These are phyloP conservation scores for Phytophthora rubi DNA, from an alignment of 352 stramenopile species.

Conservation along the genomic window DNA sequence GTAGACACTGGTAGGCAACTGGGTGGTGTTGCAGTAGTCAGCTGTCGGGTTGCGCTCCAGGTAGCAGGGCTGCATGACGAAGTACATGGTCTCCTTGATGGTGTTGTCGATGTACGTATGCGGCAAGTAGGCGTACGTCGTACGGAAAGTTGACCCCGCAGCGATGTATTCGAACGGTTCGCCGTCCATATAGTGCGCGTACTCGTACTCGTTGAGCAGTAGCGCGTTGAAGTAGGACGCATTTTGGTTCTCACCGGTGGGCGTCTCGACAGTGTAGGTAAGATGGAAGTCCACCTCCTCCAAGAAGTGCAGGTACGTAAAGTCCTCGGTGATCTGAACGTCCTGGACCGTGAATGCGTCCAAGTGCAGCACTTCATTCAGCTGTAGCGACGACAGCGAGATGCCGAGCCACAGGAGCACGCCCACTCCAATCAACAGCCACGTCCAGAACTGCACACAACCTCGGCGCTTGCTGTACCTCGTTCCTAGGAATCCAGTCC, in stretches of 20 bases:
- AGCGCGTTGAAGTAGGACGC: constrained; percentile 58
- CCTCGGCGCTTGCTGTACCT: constrained; percentile 44
- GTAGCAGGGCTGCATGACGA: constrained; percentile 63
- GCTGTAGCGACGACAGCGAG: constrained; percentile 42
- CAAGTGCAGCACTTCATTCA: constrained; percentile 71
- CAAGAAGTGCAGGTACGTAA: constrained; percentile 62
- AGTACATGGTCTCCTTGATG: constrained; percentile 60
- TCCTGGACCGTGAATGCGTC: constrained; percentile 63
- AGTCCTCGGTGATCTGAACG: constrained; percentile 59
- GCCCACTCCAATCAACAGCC: constrained; percentile 43
- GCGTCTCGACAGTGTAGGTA: constrained; percentile 55
- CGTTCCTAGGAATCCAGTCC: constrained; percentile 59
- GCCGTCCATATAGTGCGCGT: constrained; percentile 54
- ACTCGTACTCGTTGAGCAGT: constrained; percentile 60
- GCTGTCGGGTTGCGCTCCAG: constrained; percentile 38
- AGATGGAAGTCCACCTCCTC: constrained; percentile 70
- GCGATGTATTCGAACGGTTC: constrained; percentile 51
- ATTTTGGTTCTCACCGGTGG: constrained; percentile 16
- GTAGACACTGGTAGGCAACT: constrained; percentile 48
- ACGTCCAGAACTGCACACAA: constrained; percentile 47
- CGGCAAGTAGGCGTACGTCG: constrained; percentile 54
- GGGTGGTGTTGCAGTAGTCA: constrained; percentile 46
- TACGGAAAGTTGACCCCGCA: constrained; percentile 45
- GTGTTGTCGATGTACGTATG: constrained; percentile 56
- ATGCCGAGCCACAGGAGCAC: constrained; percentile 41